Evolutionary conservation across 2,329 filamentous ascomycete genomes (phyloP), one percentile per base, ranked within the genome.

Genomic region (Paecilomyces variotii): DNA sequence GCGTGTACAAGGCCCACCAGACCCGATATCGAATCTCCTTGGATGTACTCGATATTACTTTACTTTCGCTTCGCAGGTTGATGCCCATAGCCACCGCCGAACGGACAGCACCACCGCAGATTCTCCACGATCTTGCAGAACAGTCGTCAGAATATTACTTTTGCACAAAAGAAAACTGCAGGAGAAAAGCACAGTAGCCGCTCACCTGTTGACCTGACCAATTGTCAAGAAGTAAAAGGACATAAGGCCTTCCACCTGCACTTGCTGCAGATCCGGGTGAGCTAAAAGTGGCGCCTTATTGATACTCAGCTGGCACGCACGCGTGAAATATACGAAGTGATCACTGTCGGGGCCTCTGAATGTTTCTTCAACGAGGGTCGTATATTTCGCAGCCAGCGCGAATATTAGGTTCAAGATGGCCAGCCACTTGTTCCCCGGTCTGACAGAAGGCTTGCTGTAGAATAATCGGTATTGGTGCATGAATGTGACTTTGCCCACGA

Each of bases 341-440:
- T 76, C 74, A 30, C 72, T 67, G 28, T 66, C 60, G 24, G 69
- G 64, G 6, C 63, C 64, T 32, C 64, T 62, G 50, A 63, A 65
- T 3, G 66, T 62, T 27, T 64, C 62, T 49, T 72, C 65, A 26
- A 69, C 60, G 7, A 74, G 64, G 26, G 69, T 65, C 5, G 67
- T 68, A 58, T 76, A 71, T 62, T 68, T 71, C 26, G 73, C 71
- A 19, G 72, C 72, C 56, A 78, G 75, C 25, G 76, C 76, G 62
- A 79, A 77, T 14, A 79, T 70, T 27, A 78, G 57, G 59, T 79
- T 78, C 50, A 79, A 61, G 27, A 77, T 72, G 9, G 75, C 74
- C 53, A 78, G 64, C 74, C 74, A 76, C 59, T 69, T 68, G 51
- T 69, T 72, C 1, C 73, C 73, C 14, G 74, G 74, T 57, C 70